Percentiles rank a stretch among this genome's conserved stretches.
phyloP scores from a whole-genome alignment of 768 basidiomycete genomes.

The Auriscalpium orientale region DNA sequence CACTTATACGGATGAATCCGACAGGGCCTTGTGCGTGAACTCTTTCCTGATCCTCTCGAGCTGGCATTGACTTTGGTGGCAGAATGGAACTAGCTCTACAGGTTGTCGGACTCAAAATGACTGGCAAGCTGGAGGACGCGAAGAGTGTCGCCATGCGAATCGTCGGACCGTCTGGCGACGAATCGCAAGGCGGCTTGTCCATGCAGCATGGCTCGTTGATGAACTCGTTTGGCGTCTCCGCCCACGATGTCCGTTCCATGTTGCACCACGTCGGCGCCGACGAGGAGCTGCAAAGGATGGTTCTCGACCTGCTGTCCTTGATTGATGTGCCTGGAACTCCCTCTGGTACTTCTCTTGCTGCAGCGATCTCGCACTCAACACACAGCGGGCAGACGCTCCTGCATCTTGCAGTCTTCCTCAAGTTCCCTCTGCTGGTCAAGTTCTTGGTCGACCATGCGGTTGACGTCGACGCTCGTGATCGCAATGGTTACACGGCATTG shows the following conservation, averaged over 20 bases:
- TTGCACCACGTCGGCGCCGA: conserved; percentile 50
- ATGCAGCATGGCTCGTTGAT: conserved; percentile 34
- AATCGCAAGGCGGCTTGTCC: conserved; percentile 23
- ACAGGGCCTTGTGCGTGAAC: conserved; percentile 70
- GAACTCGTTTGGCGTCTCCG: conserved; percentile 34
- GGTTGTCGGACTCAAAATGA: conserved; percentile 95
- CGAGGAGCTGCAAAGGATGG: conserved; percentile 59
- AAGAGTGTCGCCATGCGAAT: conserved; percentile 91
- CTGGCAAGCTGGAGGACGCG: conserved; percentile 88
- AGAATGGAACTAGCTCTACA: conserved; percentile 96
- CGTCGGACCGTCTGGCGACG: conserved; percentile 66
- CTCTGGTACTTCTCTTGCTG: conserved; percentile 32
- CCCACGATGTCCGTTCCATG: conserved; percentile 45
- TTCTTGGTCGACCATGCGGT: conserved; percentile 68
- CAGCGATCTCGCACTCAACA: conserved; percentile 66
- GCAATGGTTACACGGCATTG: conserved; percentile 84
- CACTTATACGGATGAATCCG: conserved; percentile 87
- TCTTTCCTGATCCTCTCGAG: conserved; percentile 4
- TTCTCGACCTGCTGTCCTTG: conserved; percentile 75
- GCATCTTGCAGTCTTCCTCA: conserved; percentile 78
- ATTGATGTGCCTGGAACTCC: conserved; percentile 55
- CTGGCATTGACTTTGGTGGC: conserved; percentile 6
- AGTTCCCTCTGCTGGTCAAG: conserved; percentile 58
- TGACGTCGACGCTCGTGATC: conserved; percentile 79
- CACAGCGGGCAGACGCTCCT: conserved; percentile 78